A percentile compares a stretch with the other conserved stretches of the same genome.
Evolutionary conservation across 2,329 filamentous ascomycete species (phyloP).

Genomic region (Leptographium lundbergii): DNA sequence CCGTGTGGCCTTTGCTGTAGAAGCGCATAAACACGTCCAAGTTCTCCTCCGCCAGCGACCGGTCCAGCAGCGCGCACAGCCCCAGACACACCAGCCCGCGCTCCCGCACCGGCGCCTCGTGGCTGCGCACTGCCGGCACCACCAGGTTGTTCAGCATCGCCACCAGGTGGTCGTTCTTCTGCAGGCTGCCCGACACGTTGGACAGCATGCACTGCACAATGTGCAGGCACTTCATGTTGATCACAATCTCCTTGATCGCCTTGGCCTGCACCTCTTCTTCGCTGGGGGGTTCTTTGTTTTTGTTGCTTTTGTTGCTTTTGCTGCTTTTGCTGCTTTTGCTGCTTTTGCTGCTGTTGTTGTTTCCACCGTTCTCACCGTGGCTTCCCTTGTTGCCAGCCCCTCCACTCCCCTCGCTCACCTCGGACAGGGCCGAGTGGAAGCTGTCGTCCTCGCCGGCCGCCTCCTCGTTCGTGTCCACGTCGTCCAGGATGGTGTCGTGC

Average conservation of each 20-base stretch:
- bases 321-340: slow-evolving; percentile 22
- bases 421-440: slow-evolving; percentile 87
- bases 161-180: slow-evolving; percentile 82
- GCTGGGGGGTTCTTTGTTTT: slow-evolving; percentile 20
- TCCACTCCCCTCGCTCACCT: slow-evolving; percentile 41
- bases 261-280: slow-evolving; percentile 60
- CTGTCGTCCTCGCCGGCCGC: slow-evolving; percentile 57
- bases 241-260: slow-evolving; percentile 79
- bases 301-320: neutral
- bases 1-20: slow-evolving; percentile 83
- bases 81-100: slow-evolving; percentile 81
- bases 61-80: slow-evolving; percentile 81
- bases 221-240: slow-evolving; percentile 96
- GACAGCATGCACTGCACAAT: slow-evolving; percentile 97
- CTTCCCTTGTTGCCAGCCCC: no score
- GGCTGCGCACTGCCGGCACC: slow-evolving; percentile 84
- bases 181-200: slow-evolving; percentile 77
- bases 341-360: slow-evolving; percentile 18
- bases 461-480: slow-evolving; percentile 39
- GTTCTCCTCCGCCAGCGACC: slow-evolving; percentile 85
- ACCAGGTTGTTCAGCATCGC: slow-evolving; percentile 98
- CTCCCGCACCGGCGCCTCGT: slow-evolving; percentile 86
- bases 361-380: no score
- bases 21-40: slow-evolving; percentile 89
- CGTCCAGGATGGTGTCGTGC: slow-evolving; percentile 80